Conservation (phyloP, 2,329 filamentous ascomycete genomes). For the Lojkania enalia region DNA sequence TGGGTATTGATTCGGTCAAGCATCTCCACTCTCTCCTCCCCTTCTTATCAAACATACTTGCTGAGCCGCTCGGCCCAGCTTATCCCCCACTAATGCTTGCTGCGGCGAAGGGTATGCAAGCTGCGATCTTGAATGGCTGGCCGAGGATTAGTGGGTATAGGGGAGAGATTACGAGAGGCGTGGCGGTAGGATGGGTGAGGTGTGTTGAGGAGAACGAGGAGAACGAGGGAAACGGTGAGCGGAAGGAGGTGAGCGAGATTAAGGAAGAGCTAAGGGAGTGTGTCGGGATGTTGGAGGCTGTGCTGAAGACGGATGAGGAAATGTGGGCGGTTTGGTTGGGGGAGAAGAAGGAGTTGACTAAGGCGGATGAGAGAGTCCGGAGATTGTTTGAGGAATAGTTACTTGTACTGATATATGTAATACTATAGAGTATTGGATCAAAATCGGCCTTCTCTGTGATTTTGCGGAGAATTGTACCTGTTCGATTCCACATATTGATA, state of each 20-base stretch:
- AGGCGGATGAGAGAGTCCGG: slow-evolving; percentile 30
- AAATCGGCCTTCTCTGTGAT: too few species aligned
- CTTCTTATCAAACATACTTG: slow-evolving; percentile 65
- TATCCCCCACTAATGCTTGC: slow-evolving; percentile 58
- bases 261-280: slow-evolving; percentile 26
- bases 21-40: slow-evolving; percentile 72
- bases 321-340: slow-evolving; percentile 17
- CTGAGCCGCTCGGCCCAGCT: slow-evolving; percentile 67
- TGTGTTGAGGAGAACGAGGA: slow-evolving; percentile 24
- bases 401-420: too few species aligned
- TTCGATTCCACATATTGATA: too few species aligned
- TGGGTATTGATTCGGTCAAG: slow-evolving; percentile 67
- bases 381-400: slow-evolving; percentile 18
- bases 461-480: too few species aligned
- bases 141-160: slow-evolving; percentile 67
- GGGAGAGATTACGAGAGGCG: slow-evolving; percentile 64
- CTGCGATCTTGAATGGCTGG: slow-evolving; percentile 67
- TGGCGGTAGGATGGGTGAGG: slow-evolving; percentile 48
- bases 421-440: too few species aligned
- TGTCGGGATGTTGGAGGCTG: slow-evolving; percentile 32
- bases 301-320: slow-evolving; percentile 22
- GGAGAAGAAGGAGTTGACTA: slow-evolving; percentile 27
- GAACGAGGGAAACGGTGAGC: slow-evolving; percentile 19
- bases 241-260: slow-evolving; percentile 20
- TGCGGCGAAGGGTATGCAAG: slow-evolving; percentile 58